A percentile compares a stretch with the other conserved stretches of the same genome.
Evolutionary conservation across 2,329 filamentous ascomycete species (phyloP).

Genomic region (Hymenoscyphus repandus): DNA sequence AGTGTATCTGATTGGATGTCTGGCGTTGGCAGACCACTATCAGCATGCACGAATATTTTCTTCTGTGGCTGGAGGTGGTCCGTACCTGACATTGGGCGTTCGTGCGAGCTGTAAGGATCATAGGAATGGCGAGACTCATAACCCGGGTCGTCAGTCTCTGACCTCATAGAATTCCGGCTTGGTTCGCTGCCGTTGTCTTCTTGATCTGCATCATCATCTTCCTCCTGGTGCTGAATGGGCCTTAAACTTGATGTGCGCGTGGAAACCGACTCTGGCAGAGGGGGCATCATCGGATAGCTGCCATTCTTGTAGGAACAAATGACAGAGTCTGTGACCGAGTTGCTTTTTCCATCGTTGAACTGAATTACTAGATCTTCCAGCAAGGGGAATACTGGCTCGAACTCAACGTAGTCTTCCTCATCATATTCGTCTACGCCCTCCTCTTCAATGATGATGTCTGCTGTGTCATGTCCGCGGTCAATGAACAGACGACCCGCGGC

Average conservation of each 20-base stretch:
- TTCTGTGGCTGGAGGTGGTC: neutral
- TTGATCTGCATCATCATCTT: neutral
- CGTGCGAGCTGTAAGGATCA: constrained; percentile 1
- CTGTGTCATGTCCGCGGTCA: constrained; percentile 38
- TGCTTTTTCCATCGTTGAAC: constrained; percentile 41
- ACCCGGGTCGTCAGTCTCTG: neutral
- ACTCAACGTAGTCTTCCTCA: constrained; percentile 7
- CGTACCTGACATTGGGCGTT: neutral
- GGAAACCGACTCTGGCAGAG: neutral
- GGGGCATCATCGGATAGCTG: constrained; percentile 29
- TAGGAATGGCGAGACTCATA: constrained; percentile 3
- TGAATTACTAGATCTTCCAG: constrained; percentile 53
- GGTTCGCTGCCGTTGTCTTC: neutral
- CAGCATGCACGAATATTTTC: constrained; percentile 1
- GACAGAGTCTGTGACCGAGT: constrained; percentile 41
- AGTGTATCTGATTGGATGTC: neutral
- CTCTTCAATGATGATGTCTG: constrained; percentile 8
- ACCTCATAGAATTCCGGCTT: neutral
- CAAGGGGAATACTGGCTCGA: constrained; percentile 43
- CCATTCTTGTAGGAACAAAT: constrained; percentile 42
- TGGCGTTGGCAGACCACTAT: constrained; percentile 6
- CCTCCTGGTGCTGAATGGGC: neutral
- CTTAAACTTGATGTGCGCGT: constrained; percentile 3
- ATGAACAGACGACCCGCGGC: constrained; percentile 26
- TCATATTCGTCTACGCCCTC: no score